phyloP scores from a whole-genome alignment of 2,329 filamentous ascomycete genomes.

The Penicillium sumatraense region DNA sequence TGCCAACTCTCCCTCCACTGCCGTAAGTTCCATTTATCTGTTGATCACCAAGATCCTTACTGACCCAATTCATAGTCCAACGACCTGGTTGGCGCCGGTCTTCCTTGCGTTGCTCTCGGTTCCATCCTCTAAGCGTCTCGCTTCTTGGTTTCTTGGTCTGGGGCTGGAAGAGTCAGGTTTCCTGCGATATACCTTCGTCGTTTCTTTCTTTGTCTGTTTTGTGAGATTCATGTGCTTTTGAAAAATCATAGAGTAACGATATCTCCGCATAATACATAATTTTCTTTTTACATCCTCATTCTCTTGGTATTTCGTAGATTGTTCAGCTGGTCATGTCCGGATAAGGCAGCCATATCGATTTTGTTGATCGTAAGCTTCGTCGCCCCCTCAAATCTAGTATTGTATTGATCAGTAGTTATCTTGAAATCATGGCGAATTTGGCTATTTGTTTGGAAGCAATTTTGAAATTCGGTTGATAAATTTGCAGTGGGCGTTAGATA shows the following conservation, averaged over 20 bases:
- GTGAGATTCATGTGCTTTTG: conserved; percentile 13
- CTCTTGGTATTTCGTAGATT: neutral
- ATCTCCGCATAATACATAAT: conserved; percentile 24
- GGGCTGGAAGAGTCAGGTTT: conserved; percentile 13
- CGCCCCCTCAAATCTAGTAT: too few species aligned
- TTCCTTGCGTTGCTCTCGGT: conserved; percentile 39
- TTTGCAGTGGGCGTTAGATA: too few species aligned
- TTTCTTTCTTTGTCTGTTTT: conserved; percentile 18
- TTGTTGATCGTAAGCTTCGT: too few species aligned
- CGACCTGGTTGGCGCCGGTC: conserved; percentile 36
- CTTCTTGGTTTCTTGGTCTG: neutral
- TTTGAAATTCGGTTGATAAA: too few species aligned
- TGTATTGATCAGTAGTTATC: too few species aligned
- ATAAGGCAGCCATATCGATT: too few species aligned
- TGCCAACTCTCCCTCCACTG: conserved; percentile 32
- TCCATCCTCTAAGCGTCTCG: conserved; percentile 39
- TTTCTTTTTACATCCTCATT: neutral
- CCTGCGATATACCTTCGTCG: conserved; percentile 18
- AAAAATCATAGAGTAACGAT: conserved; percentile 9
- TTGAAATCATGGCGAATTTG: too few species aligned
- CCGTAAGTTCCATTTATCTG: conserved; percentile 23
- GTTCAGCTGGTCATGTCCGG: too few species aligned
- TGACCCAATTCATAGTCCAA: conserved; percentile 25
- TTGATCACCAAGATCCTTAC: neutral
- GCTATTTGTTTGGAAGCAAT: too few species aligned